Evolutionary conservation across 805 yeast genomes (phyloP).

Genomic region (Metschnikowia shivogae): DNA sequence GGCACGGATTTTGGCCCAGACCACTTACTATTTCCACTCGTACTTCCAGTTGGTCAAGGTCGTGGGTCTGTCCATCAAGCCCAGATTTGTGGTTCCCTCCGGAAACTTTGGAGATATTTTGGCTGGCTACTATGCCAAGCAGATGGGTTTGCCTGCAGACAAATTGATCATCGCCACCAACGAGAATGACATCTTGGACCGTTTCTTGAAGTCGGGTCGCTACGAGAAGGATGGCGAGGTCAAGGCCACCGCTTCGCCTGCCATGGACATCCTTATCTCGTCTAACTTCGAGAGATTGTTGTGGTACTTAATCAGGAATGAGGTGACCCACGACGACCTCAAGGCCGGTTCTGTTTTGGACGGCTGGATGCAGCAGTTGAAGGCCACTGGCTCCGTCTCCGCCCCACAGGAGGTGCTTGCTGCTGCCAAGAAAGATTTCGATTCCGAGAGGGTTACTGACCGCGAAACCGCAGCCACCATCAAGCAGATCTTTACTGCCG

Average conservation of each 20-base stretch:
- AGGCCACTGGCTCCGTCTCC: constrained; percentile 67
- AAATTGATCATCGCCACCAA: constrained; percentile 91
- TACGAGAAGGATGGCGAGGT: constrained; percentile 77
- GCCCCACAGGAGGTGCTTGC: constrained; percentile 63
- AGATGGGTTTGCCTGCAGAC: constrained; percentile 92
- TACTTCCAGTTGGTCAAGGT: constrained; percentile 66
- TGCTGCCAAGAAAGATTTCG: constrained; percentile 67
- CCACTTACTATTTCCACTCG: constrained; percentile 92
- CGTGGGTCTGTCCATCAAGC: constrained; percentile 28
- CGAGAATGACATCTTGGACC: constrained; percentile 89
- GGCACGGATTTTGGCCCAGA: constrained; percentile 98
- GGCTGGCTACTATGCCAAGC: constrained; percentile 91
- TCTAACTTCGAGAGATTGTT: constrained; percentile 94
- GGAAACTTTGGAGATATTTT: constrained; percentile 98
- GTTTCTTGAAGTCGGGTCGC: constrained; percentile 82
- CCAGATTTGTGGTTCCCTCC: constrained; percentile 90
- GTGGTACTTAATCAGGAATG: constrained; percentile 86
- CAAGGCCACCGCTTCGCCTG: constrained; percentile 90
- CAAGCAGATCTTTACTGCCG: constrained; percentile 57
- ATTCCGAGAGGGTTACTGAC: constrained; percentile 76
- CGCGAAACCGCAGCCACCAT: constrained; percentile 78
- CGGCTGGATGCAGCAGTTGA: constrained; percentile 76
- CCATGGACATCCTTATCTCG: constrained; percentile 96
- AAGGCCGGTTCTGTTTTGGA: constrained; percentile 73
- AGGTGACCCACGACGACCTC: constrained; percentile 49